Percentiles rank a stretch among this genome's conserved stretches.
Conservation (phyloP, 306 rosid species). For the Cicer pinnatifidum region DNA sequence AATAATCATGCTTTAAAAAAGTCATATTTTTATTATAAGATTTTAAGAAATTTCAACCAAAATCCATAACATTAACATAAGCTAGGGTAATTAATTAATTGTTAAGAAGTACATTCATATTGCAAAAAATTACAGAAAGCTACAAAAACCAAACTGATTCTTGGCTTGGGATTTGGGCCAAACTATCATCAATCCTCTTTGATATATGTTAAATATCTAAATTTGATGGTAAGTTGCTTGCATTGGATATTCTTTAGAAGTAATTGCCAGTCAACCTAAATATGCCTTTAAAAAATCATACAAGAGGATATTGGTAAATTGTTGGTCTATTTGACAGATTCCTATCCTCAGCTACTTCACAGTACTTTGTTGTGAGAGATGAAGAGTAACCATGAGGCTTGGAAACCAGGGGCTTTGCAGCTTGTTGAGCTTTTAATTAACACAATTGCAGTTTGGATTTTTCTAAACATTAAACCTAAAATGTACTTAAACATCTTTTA, state of each 20-base stretch:
- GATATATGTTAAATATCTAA: not conserved
- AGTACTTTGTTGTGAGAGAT: not conserved
- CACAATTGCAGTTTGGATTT: not conserved
- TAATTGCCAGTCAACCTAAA: not conserved
- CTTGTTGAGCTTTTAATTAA: constrained; percentile 14
- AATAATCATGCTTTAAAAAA: not conserved
- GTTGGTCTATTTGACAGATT: not conserved
- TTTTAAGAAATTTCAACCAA: not conserved
- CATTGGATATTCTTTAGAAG: constrained; percentile 9
- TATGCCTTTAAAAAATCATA: not conserved
- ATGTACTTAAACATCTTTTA: not conserved
- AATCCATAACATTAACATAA: constrained; percentile 3
- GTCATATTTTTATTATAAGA: not conserved
- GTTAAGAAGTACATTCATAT: not conserved
- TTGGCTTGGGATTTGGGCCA: not conserved
- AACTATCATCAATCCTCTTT: not conserved
- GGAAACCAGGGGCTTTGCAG: not conserved
- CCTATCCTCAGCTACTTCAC: constrained; percentile 4
- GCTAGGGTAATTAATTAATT: not conserved
- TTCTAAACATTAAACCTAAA: constrained; percentile 8
- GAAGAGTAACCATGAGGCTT: not conserved
- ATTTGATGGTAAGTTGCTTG: not conserved
- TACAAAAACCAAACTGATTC: not conserved
- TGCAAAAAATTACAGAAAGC: not conserved
- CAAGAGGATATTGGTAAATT: not conserved